Conservation (phyloP, 1,284 basidiomycete genomes). For the Ganoderma boninense region DNA sequence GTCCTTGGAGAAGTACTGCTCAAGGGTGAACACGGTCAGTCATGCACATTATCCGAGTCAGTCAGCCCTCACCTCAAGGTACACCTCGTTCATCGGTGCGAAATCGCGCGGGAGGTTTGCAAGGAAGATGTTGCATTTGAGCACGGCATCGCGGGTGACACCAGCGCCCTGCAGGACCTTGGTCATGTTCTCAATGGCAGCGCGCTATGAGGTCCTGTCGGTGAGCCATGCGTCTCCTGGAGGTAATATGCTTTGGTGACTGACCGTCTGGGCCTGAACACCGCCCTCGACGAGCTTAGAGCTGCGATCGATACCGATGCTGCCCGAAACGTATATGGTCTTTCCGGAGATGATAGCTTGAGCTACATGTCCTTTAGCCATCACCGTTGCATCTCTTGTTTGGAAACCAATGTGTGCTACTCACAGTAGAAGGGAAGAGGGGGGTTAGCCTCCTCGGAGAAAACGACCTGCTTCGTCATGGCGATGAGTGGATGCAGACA, state of each 20-base stretch:
- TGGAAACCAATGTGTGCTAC: constrained; percentile 35
- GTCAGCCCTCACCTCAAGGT: constrained; percentile 49
- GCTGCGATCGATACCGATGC: constrained; percentile 60
- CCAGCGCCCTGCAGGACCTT: constrained; percentile 68
- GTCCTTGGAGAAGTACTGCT: constrained; percentile 58
- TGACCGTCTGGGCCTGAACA: constrained; percentile 60
- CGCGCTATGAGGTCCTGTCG: constrained; percentile 46
- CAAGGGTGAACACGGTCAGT: neutral
- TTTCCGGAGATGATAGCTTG: constrained; percentile 61
- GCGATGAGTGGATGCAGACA: neutral
- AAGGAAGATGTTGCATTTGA: constrained; percentile 72
- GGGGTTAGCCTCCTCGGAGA: constrained; percentile 52
- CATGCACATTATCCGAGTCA: neutral
- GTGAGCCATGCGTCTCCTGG: constrained; percentile 7
- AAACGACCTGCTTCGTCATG: constrained; percentile 48
- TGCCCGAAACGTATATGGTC: constrained; percentile 68
- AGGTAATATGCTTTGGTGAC: constrained; percentile 24
- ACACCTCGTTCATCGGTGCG: constrained; percentile 60
- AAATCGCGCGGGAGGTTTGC: constrained; percentile 61
- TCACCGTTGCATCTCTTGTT: neutral
- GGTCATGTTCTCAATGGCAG: constrained; percentile 65
- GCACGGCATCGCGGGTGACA: constrained; percentile 61
- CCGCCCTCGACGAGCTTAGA: constrained; percentile 61
- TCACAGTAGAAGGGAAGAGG: constrained; percentile 60
- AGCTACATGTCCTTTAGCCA: constrained; percentile 29